A percentile compares a stretch with the other conserved stretches of the same genome.
phyloP scores from a whole-genome alignment of 2,329 filamentous ascomycete genomes.

The Aureobasidium mangrovei region DNA sequence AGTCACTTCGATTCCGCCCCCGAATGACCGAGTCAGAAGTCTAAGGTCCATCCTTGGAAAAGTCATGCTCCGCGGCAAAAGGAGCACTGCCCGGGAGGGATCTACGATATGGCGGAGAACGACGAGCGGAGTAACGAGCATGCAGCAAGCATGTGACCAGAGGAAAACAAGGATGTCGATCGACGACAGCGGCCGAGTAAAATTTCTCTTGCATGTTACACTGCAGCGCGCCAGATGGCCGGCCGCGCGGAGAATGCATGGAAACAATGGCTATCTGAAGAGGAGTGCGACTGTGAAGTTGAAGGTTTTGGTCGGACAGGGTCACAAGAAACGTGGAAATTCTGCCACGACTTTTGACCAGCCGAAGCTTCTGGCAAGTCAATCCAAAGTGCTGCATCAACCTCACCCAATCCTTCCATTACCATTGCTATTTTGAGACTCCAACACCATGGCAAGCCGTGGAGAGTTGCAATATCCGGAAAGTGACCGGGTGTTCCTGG shows the following conservation, averaged over 20 bases:
- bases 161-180: background rate
- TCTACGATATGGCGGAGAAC: slow-evolving; percentile 1
- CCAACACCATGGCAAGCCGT: slow-evolving; percentile 14
- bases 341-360: slow-evolving; percentile 9
- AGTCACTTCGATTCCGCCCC: slow-evolving; percentile 1
- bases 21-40: slow-evolving; percentile 10
- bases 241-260: background rate
- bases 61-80: background rate
- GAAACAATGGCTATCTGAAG: background rate
- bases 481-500: slow-evolving; percentile 38
- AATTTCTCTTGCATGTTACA: background rate
- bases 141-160: slow-evolving; percentile 7
- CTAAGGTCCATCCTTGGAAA: background rate
- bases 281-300: background rate
- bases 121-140: slow-evolving; percentile 1
- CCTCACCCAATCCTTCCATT: background rate
- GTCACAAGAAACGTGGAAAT: slow-evolving; percentile 9
- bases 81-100: slow-evolving; percentile 2
- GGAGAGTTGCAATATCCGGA: slow-evolving; percentile 31
- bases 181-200: background rate
- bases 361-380: background rate
- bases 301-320: background rate
- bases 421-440: background rate
- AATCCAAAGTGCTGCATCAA: background rate
- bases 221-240: slow-evolving; percentile 3